phyloP scores from a whole-genome alignment of 23 red algal genomes.

The Agarophyton chilense region DNA sequence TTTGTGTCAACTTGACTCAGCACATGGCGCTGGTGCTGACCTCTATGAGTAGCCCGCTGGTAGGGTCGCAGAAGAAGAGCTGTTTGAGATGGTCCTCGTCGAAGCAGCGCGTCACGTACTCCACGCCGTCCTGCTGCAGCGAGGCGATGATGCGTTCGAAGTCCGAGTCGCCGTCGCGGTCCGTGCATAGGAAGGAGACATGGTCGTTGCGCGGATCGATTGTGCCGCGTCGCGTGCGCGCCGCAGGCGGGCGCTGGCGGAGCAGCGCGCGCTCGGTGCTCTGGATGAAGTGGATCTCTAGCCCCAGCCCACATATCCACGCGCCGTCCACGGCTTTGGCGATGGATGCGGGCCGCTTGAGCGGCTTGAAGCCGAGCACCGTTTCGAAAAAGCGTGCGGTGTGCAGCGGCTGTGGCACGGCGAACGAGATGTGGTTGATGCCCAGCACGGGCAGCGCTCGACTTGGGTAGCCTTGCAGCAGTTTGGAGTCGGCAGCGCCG shows the following conservation, averaged over 20 bases:
- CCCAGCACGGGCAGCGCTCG: not conserved
- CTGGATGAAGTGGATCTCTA: conserved; percentile 52
- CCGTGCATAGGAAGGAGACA: conserved; percentile 49
- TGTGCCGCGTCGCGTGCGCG: not conserved
- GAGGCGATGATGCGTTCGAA: conserved; percentile 25
- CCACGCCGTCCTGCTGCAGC: not conserved
- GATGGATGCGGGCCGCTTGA: conserved; percentile 16
- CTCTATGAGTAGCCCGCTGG: conserved; percentile 45
- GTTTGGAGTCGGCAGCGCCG: not conserved
- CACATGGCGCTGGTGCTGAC: conserved; percentile 47
- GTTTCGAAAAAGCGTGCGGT: conserved; percentile 34
- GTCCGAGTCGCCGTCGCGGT: not conserved
- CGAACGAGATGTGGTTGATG: conserved; percentile 56
- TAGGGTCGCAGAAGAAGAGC: conserved; percentile 42
- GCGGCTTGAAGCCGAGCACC: conserved; percentile 35
- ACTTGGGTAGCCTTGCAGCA: not conserved
- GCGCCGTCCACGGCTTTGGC: conserved; percentile 23
- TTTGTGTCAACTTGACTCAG: not conserved
- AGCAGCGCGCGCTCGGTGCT: not conserved
- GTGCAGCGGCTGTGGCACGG: conserved; percentile 21
- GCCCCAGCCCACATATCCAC: conserved; percentile 50
- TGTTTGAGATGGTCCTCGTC: conserved; percentile 15
- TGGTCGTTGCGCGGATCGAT: conserved; percentile 44
- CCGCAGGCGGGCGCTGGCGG: not conserved
- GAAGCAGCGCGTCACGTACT: conserved; percentile 4